Percentiles rank a stretch among this genome's conserved stretches.
Conservation (phyloP, 768 basidiomycete species). For the Serendipita sp. region DNA sequence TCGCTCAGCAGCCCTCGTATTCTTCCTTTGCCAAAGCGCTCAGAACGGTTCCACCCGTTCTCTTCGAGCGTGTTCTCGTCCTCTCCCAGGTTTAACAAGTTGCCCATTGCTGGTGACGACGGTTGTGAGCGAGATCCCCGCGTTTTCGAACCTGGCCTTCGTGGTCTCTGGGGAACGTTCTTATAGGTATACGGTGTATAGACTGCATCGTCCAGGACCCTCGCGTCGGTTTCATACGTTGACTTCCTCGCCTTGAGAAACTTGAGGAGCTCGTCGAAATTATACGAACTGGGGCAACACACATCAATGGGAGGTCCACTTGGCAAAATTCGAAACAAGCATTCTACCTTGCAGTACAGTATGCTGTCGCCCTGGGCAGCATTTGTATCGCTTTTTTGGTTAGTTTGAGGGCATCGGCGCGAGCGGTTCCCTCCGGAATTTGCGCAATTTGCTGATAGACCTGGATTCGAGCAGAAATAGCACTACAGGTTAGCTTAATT, state of each 20-base stretch:
- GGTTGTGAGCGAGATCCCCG: slow-evolving; percentile 14
- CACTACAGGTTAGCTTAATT: not conserved
- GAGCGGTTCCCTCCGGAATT: slow-evolving; percentile 87
- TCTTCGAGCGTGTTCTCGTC: slow-evolving; percentile 21
- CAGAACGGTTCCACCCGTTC: slow-evolving; percentile 46
- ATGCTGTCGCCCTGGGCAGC: slow-evolving; percentile 86
- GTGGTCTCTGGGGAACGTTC: slow-evolving; percentile 26
- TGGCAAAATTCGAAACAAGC: not conserved
- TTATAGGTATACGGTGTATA: slow-evolving; percentile 78
- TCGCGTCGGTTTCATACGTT: slow-evolving; percentile 75
- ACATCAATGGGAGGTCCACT: not conserved
- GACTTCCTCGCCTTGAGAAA: slow-evolving; percentile 73
- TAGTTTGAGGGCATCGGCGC: slow-evolving; percentile 72
- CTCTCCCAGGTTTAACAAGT: slow-evolving; percentile 11
- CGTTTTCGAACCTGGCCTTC: slow-evolving; percentile 15
- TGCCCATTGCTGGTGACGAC: slow-evolving; percentile 11
- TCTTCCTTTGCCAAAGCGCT: slow-evolving; percentile 27
- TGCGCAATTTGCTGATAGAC: slow-evolving; percentile 90
- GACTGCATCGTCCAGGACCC: slow-evolving; percentile 81
- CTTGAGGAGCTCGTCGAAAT: slow-evolving; percentile 72
- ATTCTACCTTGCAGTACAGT: slow-evolving; percentile 76
- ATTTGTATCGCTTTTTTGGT: slow-evolving; percentile 93
- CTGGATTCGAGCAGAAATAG: slow-evolving; percentile 23
- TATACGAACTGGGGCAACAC: slow-evolving; percentile 75
- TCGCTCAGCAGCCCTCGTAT: slow-evolving; percentile 13